Evolutionary conservation across 2,329 filamentous ascomycete species (phyloP).

Genomic region (Aschersonia sp.): DNA sequence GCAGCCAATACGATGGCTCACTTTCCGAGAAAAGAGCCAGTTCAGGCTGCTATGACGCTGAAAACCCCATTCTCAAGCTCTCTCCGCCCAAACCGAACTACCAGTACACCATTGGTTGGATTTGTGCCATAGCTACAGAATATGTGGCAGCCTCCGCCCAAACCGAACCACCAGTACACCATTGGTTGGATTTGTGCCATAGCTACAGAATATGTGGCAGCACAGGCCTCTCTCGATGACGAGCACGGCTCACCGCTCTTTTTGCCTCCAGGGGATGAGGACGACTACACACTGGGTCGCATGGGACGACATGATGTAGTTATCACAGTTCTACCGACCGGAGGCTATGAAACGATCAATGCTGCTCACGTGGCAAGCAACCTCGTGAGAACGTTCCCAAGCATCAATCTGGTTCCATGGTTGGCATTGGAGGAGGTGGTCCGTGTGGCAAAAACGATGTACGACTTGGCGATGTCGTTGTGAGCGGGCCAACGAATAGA

Average conservation of each 20-base stretch:
- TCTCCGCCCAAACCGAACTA: neutral
- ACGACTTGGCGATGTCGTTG: constrained; percentile 13
- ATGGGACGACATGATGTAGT: constrained; percentile 9
- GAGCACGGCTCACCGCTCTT: neutral
- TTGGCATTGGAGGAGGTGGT: constrained; percentile 14
- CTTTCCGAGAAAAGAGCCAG: too few species aligned
- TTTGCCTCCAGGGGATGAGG: constrained; percentile 3
- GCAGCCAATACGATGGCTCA: too few species aligned
- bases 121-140: neutral
- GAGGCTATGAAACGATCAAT: constrained; percentile 6
- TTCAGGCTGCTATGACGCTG: too few species aligned
- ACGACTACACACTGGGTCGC: constrained; percentile 7
- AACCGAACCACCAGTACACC: neutral
- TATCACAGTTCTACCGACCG: constrained; percentile 7
- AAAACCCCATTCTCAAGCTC: too few species aligned
- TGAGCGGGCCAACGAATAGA: constrained; percentile 2
- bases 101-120: neutral
- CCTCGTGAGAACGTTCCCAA: constrained; percentile 15
- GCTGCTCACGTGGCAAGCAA: constrained; percentile 12
- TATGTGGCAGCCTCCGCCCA: neutral
- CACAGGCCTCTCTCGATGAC: neutral
- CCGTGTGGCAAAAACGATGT: constrained; percentile 20
- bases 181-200: neutral
- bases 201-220: neutral
- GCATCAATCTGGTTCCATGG: constrained; percentile 11